A percentile compares a stretch with the other conserved stretches of the same genome.
Evolutionary conservation across 139 green algal species (phyloP).

Genomic region (Pseudopediastrum boryanum): DNA sequence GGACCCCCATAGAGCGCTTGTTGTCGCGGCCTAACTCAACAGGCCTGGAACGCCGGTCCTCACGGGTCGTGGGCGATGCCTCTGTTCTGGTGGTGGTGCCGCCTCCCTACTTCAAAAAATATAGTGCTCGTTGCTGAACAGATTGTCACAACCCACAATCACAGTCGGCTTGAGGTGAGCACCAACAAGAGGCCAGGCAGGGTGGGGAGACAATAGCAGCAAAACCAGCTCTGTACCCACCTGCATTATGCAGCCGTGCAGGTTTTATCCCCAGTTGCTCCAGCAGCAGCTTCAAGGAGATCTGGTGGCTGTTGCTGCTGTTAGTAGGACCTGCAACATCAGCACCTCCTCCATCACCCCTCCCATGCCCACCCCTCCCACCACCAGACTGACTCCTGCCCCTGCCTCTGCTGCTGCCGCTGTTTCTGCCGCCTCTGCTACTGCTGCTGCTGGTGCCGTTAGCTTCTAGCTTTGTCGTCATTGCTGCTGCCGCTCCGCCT

Average conservation of each 20-base stretch:
- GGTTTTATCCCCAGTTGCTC: constrained; percentile 8
- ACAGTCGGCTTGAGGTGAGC: neutral
- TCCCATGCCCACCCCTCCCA: neutral
- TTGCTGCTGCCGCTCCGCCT: constrained; percentile 26
- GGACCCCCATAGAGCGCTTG: no score
- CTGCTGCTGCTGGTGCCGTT: neutral
- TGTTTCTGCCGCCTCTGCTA: no score
- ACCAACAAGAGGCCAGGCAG: neutral
- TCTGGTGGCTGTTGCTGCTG: constrained; percentile 11
- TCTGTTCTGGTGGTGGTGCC: neutral
- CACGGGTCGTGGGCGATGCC: neutral
- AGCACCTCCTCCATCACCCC: neutral
- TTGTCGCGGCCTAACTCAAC: no score
- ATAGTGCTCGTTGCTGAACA: neutral
- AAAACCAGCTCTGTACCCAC: neutral
- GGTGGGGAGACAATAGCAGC: neutral
- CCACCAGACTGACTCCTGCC: neutral
- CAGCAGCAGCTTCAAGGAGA: constrained; percentile 14
- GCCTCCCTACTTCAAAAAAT: neutral
- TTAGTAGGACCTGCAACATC: neutral
- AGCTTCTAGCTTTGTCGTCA: neutral
- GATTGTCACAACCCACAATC: neutral
- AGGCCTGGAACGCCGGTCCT: neutral
- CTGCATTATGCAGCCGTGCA: constrained; percentile 31
- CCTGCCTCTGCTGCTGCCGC: no score